Conservation (phyloP, 345 rosid genomes). For the Hypericum perforatum region DNA sequence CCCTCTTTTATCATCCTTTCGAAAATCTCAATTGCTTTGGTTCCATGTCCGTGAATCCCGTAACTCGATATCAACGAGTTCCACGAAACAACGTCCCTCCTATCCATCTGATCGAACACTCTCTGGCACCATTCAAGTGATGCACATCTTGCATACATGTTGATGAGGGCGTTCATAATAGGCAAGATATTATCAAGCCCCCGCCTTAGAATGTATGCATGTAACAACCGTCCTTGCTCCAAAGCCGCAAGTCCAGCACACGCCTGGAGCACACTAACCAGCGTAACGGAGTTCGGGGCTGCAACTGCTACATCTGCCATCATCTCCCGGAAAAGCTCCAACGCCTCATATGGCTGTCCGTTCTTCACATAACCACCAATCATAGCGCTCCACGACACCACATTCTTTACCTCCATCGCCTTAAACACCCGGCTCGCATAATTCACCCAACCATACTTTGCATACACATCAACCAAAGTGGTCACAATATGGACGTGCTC, state of each 20-base stretch:
- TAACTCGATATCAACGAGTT: conserved; percentile 1
- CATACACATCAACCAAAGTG: conserved; percentile 24
- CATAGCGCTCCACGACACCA: conserved; percentile 3
- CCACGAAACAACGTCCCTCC: neutral
- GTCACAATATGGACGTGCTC: conserved; percentile 40
- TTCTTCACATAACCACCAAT: conserved; percentile 4
- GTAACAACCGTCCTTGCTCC: conserved; percentile 2
- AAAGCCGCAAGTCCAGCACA: neutral
- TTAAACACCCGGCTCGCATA: conserved; percentile 3
- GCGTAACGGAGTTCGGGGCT: neutral
- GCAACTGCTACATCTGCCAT: neutral
- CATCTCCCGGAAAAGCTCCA: conserved; percentile 1
- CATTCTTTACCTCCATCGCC: neutral
- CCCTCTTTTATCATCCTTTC: neutral
- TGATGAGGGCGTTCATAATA: neutral
- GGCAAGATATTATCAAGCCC: neutral
- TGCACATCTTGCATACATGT: neutral
- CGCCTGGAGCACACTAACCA: conserved; percentile 3
- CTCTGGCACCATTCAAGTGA: neutral
- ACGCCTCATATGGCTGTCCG: neutral
- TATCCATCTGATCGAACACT: neutral
- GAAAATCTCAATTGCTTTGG: neutral
- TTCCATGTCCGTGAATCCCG: neutral
- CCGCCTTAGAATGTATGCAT: neutral
- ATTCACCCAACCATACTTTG: conserved; percentile 13